Percentiles rank a stretch among this genome's conserved stretches.
phyloP scores from a whole-genome alignment of 1,284 basidiomycete species.

The Termitomyces sp. region DNA sequence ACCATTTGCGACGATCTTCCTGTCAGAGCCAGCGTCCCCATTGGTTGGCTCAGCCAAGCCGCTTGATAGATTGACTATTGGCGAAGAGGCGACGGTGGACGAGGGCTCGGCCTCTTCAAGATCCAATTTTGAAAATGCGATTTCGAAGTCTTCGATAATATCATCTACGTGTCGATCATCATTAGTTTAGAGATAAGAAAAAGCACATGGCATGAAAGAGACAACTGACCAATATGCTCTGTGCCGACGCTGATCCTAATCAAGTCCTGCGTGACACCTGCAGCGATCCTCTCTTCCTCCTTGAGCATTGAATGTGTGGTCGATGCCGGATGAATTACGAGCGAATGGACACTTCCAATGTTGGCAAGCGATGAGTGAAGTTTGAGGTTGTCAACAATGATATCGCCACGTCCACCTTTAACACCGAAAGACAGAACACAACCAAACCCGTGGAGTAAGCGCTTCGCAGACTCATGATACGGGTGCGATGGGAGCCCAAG shows the following conservation, averaged over 20 bases:
- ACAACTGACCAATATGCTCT: conserved; percentile 3
- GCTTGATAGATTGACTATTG: neutral
- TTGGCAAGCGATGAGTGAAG: conserved; percentile 1
- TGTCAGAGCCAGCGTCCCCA: neutral
- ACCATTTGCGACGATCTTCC: neutral
- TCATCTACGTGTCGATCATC: conserved; percentile 3
- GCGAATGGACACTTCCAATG: neutral
- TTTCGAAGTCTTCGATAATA: conserved; percentile 16
- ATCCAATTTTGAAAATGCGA: conserved; percentile 10
- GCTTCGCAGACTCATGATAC: conserved; percentile 39
- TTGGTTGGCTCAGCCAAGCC: neutral
- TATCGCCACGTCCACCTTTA: neutral
- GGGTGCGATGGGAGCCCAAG: too few relatives aligned
- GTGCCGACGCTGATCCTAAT: conserved; percentile 41
- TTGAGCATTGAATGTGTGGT: conserved; percentile 76
- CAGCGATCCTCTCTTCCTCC: conserved; percentile 51
- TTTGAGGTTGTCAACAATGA: neutral
- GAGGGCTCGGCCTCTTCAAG: neutral
- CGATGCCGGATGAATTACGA: conserved; percentile 65
- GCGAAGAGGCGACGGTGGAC: neutral
- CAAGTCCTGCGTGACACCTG: conserved; percentile 71
- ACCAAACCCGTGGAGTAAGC: neutral
- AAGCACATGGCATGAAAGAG: neutral
- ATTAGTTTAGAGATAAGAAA: neutral
- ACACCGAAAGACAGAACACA: neutral